Conservation (phyloP, 768 basidiomycete genomes). For the Podaxis pistillaris region DNA sequence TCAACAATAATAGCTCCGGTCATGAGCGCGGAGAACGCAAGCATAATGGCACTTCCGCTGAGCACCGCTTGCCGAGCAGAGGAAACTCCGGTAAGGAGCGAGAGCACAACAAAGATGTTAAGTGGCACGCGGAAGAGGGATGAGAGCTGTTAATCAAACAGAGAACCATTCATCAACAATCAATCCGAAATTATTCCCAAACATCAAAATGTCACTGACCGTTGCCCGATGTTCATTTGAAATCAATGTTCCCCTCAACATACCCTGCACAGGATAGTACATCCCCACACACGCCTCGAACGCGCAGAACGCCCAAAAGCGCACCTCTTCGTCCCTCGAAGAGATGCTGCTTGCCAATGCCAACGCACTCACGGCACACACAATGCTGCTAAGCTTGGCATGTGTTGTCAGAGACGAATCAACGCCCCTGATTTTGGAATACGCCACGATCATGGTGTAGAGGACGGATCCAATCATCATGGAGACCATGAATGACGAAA, state of each 20-base stretch:
- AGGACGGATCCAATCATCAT: slow-evolving; percentile 80
- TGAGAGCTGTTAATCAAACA: slow-evolving; percentile 43
- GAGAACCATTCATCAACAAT: background rate
- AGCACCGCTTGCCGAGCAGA: slow-evolving; percentile 62
- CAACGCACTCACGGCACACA: slow-evolving; percentile 58
- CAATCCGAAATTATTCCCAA: background rate
- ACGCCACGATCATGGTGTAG: slow-evolving; percentile 50
- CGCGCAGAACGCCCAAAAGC: slow-evolving; percentile 73
- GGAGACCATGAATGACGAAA: slow-evolving; percentile 77
- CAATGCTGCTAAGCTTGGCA: slow-evolving; percentile 62
- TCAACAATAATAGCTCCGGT: slow-evolving; percentile 48
- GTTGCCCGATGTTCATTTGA: slow-evolving; percentile 75
- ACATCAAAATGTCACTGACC: slow-evolving; percentile 36
- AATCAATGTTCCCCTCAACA: slow-evolving; percentile 64
- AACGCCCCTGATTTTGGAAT: slow-evolving; percentile 15
- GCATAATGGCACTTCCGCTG: slow-evolving; percentile 52
- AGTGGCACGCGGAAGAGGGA: slow-evolving; percentile 74
- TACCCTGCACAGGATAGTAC: slow-evolving; percentile 80
- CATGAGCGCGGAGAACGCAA: slow-evolving; percentile 58
- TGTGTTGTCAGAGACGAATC: slow-evolving; percentile 55
- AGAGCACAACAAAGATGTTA: slow-evolving; percentile 70
- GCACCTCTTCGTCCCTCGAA: slow-evolving; percentile 40
- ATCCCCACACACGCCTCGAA: slow-evolving; percentile 79
- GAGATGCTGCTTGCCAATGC: slow-evolving; percentile 51
- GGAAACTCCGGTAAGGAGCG: slow-evolving; percentile 67